A percentile compares a stretch with the other conserved stretches of the same genome.
These are phyloP conservation scores for Xylaria sp. DNA, from an alignment of 2,329 filamentous ascomycete species.

Conservation along the genomic window DNA sequence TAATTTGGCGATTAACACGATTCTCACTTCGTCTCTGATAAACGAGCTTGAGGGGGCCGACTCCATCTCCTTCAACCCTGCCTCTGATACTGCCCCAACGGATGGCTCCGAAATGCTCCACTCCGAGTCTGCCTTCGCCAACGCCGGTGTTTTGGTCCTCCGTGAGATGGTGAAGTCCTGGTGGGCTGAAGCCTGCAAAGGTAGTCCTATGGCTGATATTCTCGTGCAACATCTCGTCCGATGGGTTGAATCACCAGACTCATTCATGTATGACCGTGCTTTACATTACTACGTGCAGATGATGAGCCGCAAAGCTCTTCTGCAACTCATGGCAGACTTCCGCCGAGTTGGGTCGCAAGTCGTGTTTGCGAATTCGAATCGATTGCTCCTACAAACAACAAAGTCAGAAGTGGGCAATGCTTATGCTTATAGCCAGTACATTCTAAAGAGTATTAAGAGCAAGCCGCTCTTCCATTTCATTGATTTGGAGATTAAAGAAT, in stretches of 20 bases:
- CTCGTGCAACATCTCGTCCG: conserved; percentile 97
- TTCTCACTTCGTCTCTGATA: conserved; percentile 93
- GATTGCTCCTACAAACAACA: conserved; percentile 90
- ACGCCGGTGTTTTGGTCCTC: conserved; percentile 85
- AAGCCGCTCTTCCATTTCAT: conserved; percentile 97
- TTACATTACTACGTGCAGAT: conserved; percentile 98
- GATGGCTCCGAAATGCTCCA: conserved; percentile 74
- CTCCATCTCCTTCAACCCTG: conserved; percentile 82
- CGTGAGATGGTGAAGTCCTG: conserved; percentile 98
- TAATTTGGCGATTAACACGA: conserved; percentile 96
- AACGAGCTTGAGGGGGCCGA: conserved; percentile 94
- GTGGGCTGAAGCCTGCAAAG: conserved; percentile 93
- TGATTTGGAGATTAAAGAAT: conserved; percentile 96
- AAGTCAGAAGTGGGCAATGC: conserved; percentile 97
- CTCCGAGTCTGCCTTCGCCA: conserved; percentile 90
- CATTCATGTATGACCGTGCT: conserved; percentile 92
- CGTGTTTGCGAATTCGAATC: conserved; percentile 90
- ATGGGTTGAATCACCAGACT: conserved; percentile 93
- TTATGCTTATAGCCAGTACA: conserved; percentile 95
- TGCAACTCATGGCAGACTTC: conserved; percentile 97
- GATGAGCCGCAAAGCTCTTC: conserved; percentile 96
- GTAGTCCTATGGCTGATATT: conserved; percentile 93
- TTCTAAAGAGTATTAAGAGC: conserved; percentile 93
- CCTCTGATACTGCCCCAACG: conserved; percentile 63
- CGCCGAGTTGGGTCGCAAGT: conserved; percentile 92